Evolutionary conservation across 1,284 basidiomycete species (phyloP).

Genomic region (Lentinus polychrous): DNA sequence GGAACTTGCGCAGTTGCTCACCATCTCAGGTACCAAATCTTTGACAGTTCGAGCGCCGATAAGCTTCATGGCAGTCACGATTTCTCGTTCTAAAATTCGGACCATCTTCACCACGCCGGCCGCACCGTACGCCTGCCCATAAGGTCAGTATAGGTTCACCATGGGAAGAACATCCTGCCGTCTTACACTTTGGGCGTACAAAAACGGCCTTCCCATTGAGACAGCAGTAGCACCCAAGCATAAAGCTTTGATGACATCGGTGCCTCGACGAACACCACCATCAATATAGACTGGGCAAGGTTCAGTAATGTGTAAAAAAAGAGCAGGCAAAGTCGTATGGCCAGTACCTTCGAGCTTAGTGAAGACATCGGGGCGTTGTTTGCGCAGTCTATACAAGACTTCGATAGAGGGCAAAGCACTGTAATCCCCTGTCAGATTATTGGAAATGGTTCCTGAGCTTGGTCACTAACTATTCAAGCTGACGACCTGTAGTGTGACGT

Average conservation of each 20-base stretch:
- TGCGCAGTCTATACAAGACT: constrained; percentile 67
- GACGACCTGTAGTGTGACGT: constrained; percentile 48
- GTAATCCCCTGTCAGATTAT: neutral
- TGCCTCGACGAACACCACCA: constrained; percentile 81
- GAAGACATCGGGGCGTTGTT: constrained; percentile 73
- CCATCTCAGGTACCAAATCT: constrained; percentile 78
- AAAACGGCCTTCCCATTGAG: constrained; percentile 83
- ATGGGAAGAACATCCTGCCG: constrained; percentile 5
- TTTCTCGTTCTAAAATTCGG: constrained; percentile 75
- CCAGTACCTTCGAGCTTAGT: constrained; percentile 56
- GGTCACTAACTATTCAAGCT: constrained; percentile 66
- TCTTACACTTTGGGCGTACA: constrained; percentile 84
- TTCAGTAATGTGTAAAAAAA: neutral
- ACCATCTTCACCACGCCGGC: constrained; percentile 74
- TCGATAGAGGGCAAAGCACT: constrained; percentile 70
- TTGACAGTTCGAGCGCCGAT: constrained; percentile 68
- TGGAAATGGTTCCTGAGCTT: neutral
- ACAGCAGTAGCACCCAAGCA: constrained; percentile 89
- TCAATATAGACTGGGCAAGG: constrained; percentile 73
- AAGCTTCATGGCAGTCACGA: constrained; percentile 72
- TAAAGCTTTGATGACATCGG: constrained; percentile 88
- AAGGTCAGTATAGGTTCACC: neutral
- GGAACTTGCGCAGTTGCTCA: constrained; percentile 24
- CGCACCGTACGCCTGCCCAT: constrained; percentile 68
- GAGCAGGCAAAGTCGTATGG: neutral